Evolutionary conservation across 1,284 basidiomycete genomes (phyloP).

Genomic region (Cystobasidiaceae sp.): DNA sequence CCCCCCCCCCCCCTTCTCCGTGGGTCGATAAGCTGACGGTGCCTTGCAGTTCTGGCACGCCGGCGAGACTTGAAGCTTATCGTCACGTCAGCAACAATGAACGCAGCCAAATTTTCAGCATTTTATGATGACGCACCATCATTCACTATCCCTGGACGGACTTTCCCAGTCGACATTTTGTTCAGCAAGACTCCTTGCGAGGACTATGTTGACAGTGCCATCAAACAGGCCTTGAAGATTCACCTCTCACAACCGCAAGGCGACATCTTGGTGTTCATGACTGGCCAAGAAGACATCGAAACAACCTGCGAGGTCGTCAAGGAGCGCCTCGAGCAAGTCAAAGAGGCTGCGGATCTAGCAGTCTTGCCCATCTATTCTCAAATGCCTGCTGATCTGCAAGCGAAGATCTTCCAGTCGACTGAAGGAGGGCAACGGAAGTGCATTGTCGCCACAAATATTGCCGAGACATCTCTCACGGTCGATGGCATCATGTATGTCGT

Average conservation of each 20-base stretch:
- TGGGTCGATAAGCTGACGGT: neutral
- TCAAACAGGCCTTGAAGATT: conserved; percentile 95
- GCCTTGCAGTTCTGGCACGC: conserved; percentile 69
- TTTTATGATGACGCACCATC: conserved; percentile 94
- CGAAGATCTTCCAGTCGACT: conserved; percentile 94
- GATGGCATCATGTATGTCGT: conserved; percentile 98
- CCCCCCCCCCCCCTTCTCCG: too few relatives aligned
- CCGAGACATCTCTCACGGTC: conserved; percentile 95
- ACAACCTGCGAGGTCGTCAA: conserved; percentile 85
- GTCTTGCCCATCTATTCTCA: conserved; percentile 98
- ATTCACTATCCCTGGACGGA: conserved; percentile 95
- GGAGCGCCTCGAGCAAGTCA: conserved; percentile 86
- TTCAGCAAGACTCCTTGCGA: conserved; percentile 96
- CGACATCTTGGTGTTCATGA: conserved; percentile 99
- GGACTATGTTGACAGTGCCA: conserved; percentile 95
- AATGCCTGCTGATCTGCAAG: conserved; percentile 98
- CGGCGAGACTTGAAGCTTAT: conserved; percentile 90
- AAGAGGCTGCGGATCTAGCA: conserved; percentile 78
- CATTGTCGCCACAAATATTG: conserved; percentile 98
- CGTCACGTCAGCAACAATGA: conserved; percentile 98
- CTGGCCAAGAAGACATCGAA: conserved; percentile 98
- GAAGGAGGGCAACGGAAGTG: conserved; percentile 92
- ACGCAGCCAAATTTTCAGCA: conserved; percentile 92
- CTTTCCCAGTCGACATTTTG: conserved; percentile 95
- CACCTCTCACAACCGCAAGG: conserved; percentile 90